These are phyloP conservation scores for Mallotus nudiflorus DNA, from an alignment of 345 rosid genomes.

Conservation along the genomic window DNA sequence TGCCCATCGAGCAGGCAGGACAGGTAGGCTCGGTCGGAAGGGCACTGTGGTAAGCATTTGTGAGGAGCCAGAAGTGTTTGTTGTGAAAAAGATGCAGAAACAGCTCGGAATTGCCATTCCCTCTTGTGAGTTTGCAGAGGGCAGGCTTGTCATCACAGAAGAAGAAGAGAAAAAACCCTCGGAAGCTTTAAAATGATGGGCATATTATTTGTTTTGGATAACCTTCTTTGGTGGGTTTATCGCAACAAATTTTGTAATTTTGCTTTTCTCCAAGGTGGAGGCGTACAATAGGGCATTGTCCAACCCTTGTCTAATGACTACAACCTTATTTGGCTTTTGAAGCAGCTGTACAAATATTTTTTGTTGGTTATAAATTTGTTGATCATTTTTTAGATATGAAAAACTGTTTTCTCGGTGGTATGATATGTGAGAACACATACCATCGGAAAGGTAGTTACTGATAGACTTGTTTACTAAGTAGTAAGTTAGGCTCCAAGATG, in stretches of 20 bases:
- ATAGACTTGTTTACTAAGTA: too few species aligned
- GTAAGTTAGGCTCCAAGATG: too few species aligned
- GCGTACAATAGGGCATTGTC: conserved; percentile 4
- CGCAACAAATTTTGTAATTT: background rate
- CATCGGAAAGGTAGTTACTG: too few species aligned
- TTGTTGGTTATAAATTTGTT: background rate
- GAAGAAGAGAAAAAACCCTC: conserved; percentile 43
- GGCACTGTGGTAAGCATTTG: conserved; percentile 83
- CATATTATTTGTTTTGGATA: too few species aligned
- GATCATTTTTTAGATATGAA: background rate
- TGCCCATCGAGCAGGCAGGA: conserved; percentile 90
- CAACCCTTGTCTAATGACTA: background rate
- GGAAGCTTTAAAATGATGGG: conserved; percentile 22
- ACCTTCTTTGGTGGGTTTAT: too few species aligned
- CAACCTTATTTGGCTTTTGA: background rate
- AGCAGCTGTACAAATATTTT: background rate
- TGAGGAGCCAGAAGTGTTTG: conserved; percentile 81
- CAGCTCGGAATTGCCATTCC: conserved; percentile 68
- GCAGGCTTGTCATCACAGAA: conserved; percentile 50
- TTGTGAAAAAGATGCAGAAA: conserved; percentile 83
- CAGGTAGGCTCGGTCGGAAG: conserved; percentile 85
- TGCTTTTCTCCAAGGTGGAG: background rate
- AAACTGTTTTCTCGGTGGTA: background rate
- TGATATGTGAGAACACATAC: too few species aligned
- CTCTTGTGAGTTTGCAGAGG: conserved; percentile 81